phyloP scores from a whole-genome alignment of 805 yeast species.

The Kuraishia ogatae region DNA sequence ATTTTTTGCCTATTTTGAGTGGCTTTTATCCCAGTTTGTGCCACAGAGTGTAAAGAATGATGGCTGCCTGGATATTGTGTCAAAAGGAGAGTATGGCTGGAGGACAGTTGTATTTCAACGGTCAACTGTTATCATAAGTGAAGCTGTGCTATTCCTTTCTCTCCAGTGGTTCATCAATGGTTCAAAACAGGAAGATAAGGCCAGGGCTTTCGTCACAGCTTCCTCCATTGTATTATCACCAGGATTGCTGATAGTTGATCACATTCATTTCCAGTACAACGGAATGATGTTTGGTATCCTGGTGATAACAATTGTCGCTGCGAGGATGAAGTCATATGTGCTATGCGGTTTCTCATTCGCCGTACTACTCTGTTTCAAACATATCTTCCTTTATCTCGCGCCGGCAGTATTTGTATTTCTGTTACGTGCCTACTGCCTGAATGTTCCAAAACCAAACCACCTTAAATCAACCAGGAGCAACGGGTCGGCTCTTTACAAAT shows the following conservation, averaged over 20 bases:
- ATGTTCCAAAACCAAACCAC: constrained; percentile 12
- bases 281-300: constrained; percentile 87
- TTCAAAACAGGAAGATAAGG: constrained; percentile 27
- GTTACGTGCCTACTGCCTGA: constrained; percentile 63
- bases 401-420: constrained; percentile 86
- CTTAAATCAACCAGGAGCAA: background rate
- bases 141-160: constrained; percentile 58
- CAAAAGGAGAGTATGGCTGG: constrained; percentile 58
- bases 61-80: constrained; percentile 69
- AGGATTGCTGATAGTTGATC: constrained; percentile 84
- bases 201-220: constrained; percentile 64
- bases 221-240: constrained; percentile 82
- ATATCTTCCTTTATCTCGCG: constrained; percentile 85
- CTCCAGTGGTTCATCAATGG: constrained; percentile 63
- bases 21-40: constrained; percentile 63
- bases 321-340: constrained; percentile 47
- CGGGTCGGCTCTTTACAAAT: background rate
- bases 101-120: constrained; percentile 84
- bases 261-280: constrained; percentile 94
- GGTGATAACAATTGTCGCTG: constrained; percentile 64
- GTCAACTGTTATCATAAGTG: constrained; percentile 69
- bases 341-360: constrained; percentile 65
- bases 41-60: constrained; percentile 56
- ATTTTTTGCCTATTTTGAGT: constrained; percentile 92
- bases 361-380: constrained; percentile 82